Conservation (phyloP, 225 moss, liverwort and hornwort genomes). For the Rhytidiadelphus loreus region DNA sequence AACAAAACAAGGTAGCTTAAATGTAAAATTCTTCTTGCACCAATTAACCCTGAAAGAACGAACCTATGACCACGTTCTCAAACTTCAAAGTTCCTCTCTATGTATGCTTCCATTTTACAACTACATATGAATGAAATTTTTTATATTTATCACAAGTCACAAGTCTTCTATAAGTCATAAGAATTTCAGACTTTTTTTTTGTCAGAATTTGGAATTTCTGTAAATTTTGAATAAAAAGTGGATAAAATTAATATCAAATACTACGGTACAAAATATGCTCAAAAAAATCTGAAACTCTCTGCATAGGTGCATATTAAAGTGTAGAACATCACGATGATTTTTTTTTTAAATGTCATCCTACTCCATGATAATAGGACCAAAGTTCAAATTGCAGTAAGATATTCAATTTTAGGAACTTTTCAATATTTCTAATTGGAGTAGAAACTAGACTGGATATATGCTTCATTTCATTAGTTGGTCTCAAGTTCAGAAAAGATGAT, state of each 20-base stretch:
- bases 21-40: neutral
- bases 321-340: neutral
- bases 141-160: neutral
- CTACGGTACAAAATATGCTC: neutral
- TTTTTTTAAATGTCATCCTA: neutral
- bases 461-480: neutral
- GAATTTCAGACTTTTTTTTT: neutral
- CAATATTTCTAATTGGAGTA: neutral
- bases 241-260: neutral
- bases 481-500: neutral
- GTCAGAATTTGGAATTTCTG: neutral
- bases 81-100: neutral
- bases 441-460: neutral
- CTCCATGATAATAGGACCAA: neutral
- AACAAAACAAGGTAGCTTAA: neutral
- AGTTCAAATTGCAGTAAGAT: neutral
- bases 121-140: neutral
- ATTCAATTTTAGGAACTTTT: neutral
- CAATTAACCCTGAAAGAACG: neutral
- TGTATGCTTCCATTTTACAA: neutral
- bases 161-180: neutral
- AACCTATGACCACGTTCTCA: neutral
- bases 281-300: neutral
- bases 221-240: neutral
- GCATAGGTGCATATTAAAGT: neutral